phyloP scores from a whole-genome alignment of 768 basidiomycete species.

The Trametes villosa region DNA sequence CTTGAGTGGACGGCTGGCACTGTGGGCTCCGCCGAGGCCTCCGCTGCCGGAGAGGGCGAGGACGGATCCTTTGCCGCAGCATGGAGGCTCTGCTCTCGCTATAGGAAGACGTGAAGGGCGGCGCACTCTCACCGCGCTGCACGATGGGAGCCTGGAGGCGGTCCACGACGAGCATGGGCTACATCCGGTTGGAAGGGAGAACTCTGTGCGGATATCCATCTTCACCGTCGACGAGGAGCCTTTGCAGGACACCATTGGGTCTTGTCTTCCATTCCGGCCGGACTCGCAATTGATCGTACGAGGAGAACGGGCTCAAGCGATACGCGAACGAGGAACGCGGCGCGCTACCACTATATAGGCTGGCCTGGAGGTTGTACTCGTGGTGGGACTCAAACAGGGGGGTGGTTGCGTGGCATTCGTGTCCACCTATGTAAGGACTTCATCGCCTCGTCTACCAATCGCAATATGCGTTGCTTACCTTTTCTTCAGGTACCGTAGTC shows the following conservation, averaged over 20 bases:
- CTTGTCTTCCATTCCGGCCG: not conserved
- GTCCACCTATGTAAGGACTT: too few relatives aligned
- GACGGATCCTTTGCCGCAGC: not conserved
- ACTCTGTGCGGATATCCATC: not conserved
- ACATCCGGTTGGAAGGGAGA: not conserved
- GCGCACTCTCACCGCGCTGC: too few relatives aligned
- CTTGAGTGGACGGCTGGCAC: not conserved
- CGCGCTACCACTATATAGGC: not conserved
- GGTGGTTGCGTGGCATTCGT: too few relatives aligned
- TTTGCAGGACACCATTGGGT: not conserved
- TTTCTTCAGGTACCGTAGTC: too few relatives aligned
- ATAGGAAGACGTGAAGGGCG: too few relatives aligned
- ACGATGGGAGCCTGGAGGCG: too few relatives aligned
- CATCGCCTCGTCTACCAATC: too few relatives aligned
- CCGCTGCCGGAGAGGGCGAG: not conserved
- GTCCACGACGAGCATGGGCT: too few relatives aligned
- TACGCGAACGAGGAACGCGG: not conserved
- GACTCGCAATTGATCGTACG: not conserved
- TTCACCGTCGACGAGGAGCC: not conserved
- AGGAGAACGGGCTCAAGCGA: not conserved
- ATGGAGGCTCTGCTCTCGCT: not conserved
- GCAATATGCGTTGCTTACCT: too few relatives aligned
- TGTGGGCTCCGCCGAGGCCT: not conserved
- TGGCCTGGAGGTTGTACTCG: not conserved
- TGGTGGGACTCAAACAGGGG: too few relatives aligned